Base-by-base conservation (phyloP, 208 protist species). In the Crithidia sp. region DNA sequence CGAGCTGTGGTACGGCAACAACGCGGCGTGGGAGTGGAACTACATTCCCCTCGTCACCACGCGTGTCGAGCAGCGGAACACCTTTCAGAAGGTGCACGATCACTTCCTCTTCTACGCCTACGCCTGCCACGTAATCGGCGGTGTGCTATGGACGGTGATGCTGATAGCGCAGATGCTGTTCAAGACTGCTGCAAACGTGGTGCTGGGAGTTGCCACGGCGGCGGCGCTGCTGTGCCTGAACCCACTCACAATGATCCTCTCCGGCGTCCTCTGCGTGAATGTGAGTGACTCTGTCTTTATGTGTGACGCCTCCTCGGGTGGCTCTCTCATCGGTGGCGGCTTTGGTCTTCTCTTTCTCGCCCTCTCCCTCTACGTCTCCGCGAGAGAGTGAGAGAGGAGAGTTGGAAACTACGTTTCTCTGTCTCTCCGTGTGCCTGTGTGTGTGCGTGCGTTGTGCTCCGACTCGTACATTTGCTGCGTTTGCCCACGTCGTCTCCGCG, bases 191-290 rank as follows among this genome's bases (percentile, higher is more conserved):
- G 75, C 86, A 16, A 76, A 85, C 41, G 67, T 62, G n/a, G 67
- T 96, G 10, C 71, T 96, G 2, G 92, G 92, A 4, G 72, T 86
- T 4, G 85, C 86, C 8, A 93, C 92, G 17, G 80, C 84, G 5
- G 67, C 84, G 16, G 69, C 85, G 49, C 50, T 96, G 16, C 37
- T 87, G 40, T 56, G 85, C 19, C 79, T 94, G 44, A 96, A 96
- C 69, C 92, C 92, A 4, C 49, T 96, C 39, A 79, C 86, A 14
- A 72, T 96, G 62, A 74, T 93, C 39, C 5, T 94, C 17, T 66
- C 83, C 13, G 92, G 92, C 37, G 62, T 83, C 2, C 75, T 96
- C 12, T 96, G 92, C 55, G 82, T 91, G 8, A 70, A 84, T 19
- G 52, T 89, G 8, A 81, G 78, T 41, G 83, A 91, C 56, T 28